These are phyloP conservation scores for Solanum etuberosum DNA, from an alignment of 257 asterid genomes.

Conservation along the genomic window DNA sequence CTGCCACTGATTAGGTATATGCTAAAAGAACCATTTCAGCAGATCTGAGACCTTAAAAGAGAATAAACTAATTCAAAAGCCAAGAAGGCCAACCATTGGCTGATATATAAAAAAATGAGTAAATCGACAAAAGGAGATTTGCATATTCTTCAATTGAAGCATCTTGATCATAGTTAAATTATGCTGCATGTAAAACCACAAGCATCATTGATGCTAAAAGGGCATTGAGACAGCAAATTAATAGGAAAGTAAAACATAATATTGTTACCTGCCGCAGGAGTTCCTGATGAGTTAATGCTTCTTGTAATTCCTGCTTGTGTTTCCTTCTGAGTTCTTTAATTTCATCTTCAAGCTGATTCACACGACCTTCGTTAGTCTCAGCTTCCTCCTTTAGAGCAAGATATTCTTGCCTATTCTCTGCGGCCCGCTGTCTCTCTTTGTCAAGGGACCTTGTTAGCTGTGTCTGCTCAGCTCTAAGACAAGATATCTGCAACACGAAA, in stretches of 20 bases:
- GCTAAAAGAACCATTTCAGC: neutral
- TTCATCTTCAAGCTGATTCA: constrained; percentile 68
- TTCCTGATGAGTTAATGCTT: constrained; percentile 66
- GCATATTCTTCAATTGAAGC: neutral
- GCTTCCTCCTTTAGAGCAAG: constrained; percentile 95
- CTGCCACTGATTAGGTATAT: neutral
- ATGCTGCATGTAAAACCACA: neutral
- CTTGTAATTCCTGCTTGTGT: constrained; percentile 89
- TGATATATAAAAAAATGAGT: neutral
- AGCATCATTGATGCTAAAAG: neutral
- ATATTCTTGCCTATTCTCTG: constrained; percentile 84
- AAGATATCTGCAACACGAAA: constrained; percentile 61
- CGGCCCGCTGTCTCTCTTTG: constrained; percentile 88
- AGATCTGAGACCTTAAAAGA: neutral
- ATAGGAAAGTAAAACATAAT: neutral
- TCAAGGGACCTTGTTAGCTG: constrained; percentile 82
- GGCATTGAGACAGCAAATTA: neutral
- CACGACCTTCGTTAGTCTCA: constrained; percentile 82
- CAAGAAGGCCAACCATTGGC: neutral
- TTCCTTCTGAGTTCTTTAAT: constrained; percentile 69
- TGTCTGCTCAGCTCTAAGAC: constrained; percentile 98
- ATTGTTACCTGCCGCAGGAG: constrained; percentile 71
- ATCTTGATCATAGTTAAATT: neutral
- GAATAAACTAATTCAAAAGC: neutral
- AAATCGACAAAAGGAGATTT: neutral